These are phyloP conservation scores for Berberis thunbergii DNA, from an alignment of 164 flowering plant genomes.

Conservation along the genomic window DNA sequence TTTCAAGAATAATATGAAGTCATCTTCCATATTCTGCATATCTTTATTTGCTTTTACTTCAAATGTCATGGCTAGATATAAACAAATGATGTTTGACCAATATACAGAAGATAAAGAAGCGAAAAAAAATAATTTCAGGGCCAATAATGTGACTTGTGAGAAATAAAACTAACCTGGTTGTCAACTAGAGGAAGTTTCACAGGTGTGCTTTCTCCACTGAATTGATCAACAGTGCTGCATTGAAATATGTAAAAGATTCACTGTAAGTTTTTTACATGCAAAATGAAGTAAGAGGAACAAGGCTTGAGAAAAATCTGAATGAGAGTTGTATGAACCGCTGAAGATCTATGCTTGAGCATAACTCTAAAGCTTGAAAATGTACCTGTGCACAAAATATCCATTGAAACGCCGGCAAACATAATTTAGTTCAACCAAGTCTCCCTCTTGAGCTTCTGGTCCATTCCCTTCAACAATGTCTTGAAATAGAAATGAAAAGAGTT, in stretches of 20 bases:
- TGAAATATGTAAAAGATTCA: slow-evolving; percentile 4
- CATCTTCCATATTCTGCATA: background rate
- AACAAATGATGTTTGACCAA: background rate
- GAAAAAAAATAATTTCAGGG: background rate
- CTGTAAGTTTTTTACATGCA: no score
- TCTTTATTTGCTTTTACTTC: background rate
- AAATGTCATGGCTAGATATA: background rate
- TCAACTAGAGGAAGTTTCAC: slow-evolving; percentile 68
- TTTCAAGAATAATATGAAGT: background rate
- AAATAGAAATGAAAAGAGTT: slow-evolving; percentile 4
- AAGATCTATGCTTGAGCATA: no score
- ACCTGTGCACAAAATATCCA: slow-evolving; percentile 98
- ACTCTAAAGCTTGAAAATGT: background rate
- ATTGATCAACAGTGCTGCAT: slow-evolving; percentile 89
- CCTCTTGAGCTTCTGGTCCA: slow-evolving; percentile 73
- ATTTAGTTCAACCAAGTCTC: slow-evolving; percentile 72
- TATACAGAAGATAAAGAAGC: background rate
- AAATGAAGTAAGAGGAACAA: no score
- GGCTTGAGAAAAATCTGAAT: no score
- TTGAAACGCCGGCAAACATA: slow-evolving; percentile 93
- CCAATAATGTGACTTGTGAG: no score
- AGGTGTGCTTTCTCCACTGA: slow-evolving; percentile 89
- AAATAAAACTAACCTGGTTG: slow-evolving; percentile 39
- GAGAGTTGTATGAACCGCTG: no score
- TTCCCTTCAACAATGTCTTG: slow-evolving; percentile 80